These are phyloP conservation scores for Gentiana straminea DNA, from an alignment of 257 asterid genomes.

Conservation along the genomic window DNA sequence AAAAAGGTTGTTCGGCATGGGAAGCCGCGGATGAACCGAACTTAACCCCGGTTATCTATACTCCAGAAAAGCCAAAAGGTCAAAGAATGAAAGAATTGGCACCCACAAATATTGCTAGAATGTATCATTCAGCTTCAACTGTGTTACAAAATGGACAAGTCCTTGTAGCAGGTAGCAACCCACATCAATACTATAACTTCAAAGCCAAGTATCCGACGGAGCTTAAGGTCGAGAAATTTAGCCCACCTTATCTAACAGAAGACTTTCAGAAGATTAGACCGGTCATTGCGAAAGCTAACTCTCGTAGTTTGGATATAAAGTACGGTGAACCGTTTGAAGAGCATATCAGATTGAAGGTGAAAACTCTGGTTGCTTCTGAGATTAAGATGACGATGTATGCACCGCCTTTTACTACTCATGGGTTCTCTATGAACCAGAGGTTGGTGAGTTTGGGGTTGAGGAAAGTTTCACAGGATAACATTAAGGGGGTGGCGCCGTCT, in stretches of 20 bases:
- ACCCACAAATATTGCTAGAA: conserved; percentile 47
- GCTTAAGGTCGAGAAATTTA: conserved; percentile 64
- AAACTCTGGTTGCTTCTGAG: conserved; percentile 2
- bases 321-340: conserved; percentile 38
- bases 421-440: conserved; percentile 76
- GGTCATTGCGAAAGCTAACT: conserved; percentile 15
- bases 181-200: conserved; percentile 43
- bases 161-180: conserved; percentile 74
- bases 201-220: conserved; percentile 46
- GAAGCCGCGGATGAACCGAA: conserved; percentile 54
- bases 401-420: conserved; percentile 93
- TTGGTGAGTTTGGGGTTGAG: conserved; percentile 44
- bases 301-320: conserved; percentile 16
- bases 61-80: conserved; percentile 32
- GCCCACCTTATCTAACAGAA: conserved; percentile 65
- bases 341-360: conserved; percentile 3
- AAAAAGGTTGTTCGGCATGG: conserved; percentile 77
- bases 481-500: conserved; percentile 58
- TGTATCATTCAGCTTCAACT: conserved; percentile 66
- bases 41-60: conserved; percentile 45
- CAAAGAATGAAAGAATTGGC: conserved; percentile 35
- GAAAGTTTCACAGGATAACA: conserved; percentile 1
- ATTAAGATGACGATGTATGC: conserved; percentile 62
- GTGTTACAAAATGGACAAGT: conserved; percentile 62
- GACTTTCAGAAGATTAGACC: conserved; percentile 29